Conservation (phyloP, 2,329 filamentous ascomycete genomes). For the Cryoendolithus antarcticus region DNA sequence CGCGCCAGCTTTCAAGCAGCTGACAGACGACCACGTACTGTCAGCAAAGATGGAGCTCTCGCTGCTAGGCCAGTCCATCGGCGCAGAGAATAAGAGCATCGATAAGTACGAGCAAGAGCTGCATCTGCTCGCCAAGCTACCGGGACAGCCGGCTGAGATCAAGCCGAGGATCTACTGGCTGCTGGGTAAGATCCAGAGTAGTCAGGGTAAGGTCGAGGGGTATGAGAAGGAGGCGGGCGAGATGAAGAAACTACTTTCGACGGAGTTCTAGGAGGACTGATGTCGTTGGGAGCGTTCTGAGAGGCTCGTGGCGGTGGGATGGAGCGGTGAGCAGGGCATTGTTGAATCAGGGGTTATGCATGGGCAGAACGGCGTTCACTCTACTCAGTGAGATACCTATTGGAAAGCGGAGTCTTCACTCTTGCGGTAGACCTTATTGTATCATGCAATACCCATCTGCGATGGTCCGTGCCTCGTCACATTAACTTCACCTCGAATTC, state of each 20-base stretch:
- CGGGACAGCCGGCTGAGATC: slow-evolving; percentile 58
- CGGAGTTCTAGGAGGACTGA: slow-evolving; percentile 31
- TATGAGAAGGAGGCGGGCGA: slow-evolving; percentile 60
- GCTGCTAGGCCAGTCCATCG: slow-evolving; percentile 55
- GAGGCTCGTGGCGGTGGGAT: too few relatives aligned
- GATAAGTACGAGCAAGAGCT: slow-evolving; percentile 72
- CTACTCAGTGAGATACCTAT: too few relatives aligned
- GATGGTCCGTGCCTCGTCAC: too few relatives aligned
- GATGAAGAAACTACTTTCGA: slow-evolving; percentile 58
- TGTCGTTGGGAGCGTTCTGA: background rate
- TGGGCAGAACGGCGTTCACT: too few relatives aligned
- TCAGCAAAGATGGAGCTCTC: slow-evolving; percentile 56
- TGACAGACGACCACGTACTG: slow-evolving; percentile 61
- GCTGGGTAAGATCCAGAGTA: slow-evolving; percentile 57
- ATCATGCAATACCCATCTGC: too few relatives aligned
- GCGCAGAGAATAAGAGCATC: slow-evolving; percentile 61
- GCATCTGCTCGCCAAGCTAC: slow-evolving; percentile 54
- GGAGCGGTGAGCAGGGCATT: too few relatives aligned
- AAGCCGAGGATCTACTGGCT: slow-evolving; percentile 58
- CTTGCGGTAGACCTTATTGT: too few relatives aligned
- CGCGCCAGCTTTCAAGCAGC: slow-evolving; percentile 62
- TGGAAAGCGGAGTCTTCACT: too few relatives aligned
- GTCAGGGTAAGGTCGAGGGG: slow-evolving; percentile 60
- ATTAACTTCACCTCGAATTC: too few relatives aligned
- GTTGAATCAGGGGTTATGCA: too few relatives aligned